Evolutionary conservation across 768 basidiomycete genomes (phyloP).

Genomic region (Termitomyces sp.): DNA sequence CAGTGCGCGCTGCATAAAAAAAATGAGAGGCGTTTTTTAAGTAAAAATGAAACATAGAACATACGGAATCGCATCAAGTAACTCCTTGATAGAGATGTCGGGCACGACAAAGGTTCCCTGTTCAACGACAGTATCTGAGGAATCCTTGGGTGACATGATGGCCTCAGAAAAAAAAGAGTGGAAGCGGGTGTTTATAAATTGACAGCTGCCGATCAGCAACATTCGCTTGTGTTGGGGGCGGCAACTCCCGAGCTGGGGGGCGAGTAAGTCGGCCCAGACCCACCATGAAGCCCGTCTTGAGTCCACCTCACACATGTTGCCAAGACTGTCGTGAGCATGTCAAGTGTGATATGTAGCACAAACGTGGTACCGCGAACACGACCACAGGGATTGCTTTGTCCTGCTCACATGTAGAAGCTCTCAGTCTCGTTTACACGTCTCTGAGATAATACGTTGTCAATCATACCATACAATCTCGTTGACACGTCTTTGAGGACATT

Average conservation of each 20-base stretch:
- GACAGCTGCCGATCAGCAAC: constrained; percentile 2
- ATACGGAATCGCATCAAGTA: constrained; percentile 80
- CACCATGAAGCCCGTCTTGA: background rate
- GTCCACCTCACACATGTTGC: too few relatives aligned
- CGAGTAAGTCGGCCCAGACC: too few relatives aligned
- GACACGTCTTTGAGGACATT: too few relatives aligned
- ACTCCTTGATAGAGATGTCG: constrained; percentile 82
- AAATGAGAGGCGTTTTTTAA: background rate
- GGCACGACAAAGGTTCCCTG: constrained; percentile 69
- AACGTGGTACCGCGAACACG: too few relatives aligned
- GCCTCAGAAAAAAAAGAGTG: constrained; percentile 9
- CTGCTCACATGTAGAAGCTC: too few relatives aligned
- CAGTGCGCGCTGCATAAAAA: constrained; percentile 61
- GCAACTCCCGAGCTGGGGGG: constrained; percentile 11
- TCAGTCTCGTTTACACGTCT: background rate
- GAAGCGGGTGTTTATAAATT: constrained; percentile 11
- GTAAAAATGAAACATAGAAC: constrained; percentile 22
- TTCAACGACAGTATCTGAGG: constrained; percentile 33
- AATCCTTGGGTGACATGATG: constrained; percentile 30
- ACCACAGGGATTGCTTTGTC: too few relatives aligned
- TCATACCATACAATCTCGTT: too few relatives aligned
- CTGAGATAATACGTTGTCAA: too few relatives aligned
- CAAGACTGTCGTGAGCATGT: too few relatives aligned
- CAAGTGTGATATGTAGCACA: too few relatives aligned
- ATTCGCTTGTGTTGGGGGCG: constrained; percentile 11